These are phyloP conservation scores for Microascus cirrosus DNA, from an alignment of 2,329 filamentous ascomycete species.

Conservation along the genomic window DNA sequence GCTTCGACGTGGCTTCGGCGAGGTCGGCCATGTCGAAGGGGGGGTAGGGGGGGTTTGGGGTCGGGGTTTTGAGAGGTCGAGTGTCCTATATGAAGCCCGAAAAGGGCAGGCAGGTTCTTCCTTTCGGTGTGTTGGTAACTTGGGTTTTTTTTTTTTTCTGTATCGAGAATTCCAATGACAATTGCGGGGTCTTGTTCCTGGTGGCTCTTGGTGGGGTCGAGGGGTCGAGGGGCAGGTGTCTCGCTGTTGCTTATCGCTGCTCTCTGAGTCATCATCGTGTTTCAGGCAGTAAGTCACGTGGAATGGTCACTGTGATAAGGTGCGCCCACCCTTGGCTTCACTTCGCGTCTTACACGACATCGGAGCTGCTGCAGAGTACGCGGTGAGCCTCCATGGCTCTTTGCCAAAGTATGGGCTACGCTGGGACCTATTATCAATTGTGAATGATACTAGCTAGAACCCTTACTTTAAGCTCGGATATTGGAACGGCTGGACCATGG, in stretches of 20 bases:
- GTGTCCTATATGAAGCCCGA: background rate
- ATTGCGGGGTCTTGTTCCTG: background rate
- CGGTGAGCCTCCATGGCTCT: too few species aligned
- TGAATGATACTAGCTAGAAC: too few species aligned
- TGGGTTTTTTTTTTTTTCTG: too few species aligned
- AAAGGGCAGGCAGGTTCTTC: background rate
- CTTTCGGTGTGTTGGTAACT: background rate
- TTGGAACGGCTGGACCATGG: too few species aligned
- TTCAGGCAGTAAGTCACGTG: background rate
- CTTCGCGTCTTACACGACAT: too few species aligned
- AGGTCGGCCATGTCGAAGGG: background rate
- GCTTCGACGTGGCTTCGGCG: conserved; percentile 33
- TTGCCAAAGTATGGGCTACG: too few species aligned
- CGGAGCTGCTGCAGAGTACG: too few species aligned
- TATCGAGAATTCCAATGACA: background rate
- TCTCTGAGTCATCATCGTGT: background rate
- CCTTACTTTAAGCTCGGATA: too few species aligned
- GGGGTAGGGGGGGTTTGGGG: background rate
- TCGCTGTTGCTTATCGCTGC: background rate
- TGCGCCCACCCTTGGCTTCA: too few species aligned
- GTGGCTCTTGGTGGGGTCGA: background rate
- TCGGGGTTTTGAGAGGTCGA: background rate
- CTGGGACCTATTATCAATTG: too few species aligned
- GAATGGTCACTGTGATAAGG: too few species aligned
- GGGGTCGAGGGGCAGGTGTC: background rate